Conservation (phyloP, 2,329 filamentous ascomycete species). For the Aspergillus carbonarius region DNA sequence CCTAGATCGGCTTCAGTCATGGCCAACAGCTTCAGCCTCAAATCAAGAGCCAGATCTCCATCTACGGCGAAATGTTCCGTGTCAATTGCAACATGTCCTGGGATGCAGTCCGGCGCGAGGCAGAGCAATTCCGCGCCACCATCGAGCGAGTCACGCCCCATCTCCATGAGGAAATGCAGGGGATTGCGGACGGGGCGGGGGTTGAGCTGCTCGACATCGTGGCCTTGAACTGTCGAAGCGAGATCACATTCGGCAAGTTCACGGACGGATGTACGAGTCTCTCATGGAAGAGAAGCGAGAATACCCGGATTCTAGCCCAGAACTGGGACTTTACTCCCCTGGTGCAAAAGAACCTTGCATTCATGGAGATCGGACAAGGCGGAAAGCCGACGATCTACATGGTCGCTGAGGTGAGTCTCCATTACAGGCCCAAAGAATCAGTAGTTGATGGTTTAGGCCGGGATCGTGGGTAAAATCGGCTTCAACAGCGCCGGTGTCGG, state of each 20-base stretch:
- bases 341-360: slow-evolving; percentile 54
- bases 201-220: slow-evolving; percentile 53
- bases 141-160: slow-evolving; percentile 41
- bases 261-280: slow-evolving; percentile 60
- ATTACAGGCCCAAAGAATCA: background rate
- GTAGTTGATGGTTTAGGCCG: slow-evolving; percentile 37
- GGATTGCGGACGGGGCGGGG: slow-evolving; percentile 54
- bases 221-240: slow-evolving; percentile 60
- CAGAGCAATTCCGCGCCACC: slow-evolving; percentile 48
- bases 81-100: slow-evolving; percentile 49
- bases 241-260: slow-evolving; percentile 59
- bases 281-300: slow-evolving; percentile 47
- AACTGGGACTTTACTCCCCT: slow-evolving; percentile 61
- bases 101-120: slow-evolving; percentile 46
- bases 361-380: slow-evolving; percentile 47
- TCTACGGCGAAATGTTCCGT: slow-evolving; percentile 51
- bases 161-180: slow-evolving; percentile 49
- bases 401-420: slow-evolving; percentile 49
- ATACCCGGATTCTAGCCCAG: slow-evolving; percentile 49
- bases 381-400: slow-evolving; percentile 53
- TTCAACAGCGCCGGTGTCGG: slow-evolving; percentile 61
- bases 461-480: slow-evolving; percentile 65
- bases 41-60: slow-evolving; percentile 45
- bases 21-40: slow-evolving; percentile 41
- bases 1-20: slow-evolving; percentile 52